These are phyloP conservation scores for Rhinocladiella mackenziei DNA, from an alignment of 2,329 filamentous ascomycete species.

Conservation along the genomic window DNA sequence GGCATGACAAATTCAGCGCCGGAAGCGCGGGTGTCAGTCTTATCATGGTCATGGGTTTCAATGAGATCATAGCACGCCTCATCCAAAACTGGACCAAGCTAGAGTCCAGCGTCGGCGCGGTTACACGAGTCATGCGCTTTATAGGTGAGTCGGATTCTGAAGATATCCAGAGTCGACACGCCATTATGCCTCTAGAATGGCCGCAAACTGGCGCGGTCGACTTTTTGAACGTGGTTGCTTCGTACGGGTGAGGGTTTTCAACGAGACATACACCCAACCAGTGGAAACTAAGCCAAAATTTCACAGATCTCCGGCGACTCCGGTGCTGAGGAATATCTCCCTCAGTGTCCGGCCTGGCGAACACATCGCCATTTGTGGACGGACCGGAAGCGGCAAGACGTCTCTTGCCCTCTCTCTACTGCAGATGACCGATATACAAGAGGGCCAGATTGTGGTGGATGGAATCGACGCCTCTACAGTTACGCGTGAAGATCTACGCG, in stretches of 20 bases:
- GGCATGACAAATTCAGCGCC: slow-evolving; percentile 42
- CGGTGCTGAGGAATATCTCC: slow-evolving; percentile 31
- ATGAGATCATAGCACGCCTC: slow-evolving; percentile 49
- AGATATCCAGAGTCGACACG: slow-evolving; percentile 29
- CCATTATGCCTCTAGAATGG: too few relatives aligned
- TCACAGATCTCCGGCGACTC: too few relatives aligned
- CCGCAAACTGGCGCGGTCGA: slow-evolving; percentile 27
- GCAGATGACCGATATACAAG: slow-evolving; percentile 31
- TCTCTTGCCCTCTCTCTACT: slow-evolving; percentile 31
- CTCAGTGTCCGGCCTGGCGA: slow-evolving; percentile 31
- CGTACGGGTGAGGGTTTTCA: slow-evolving; percentile 15
- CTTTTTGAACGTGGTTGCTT: slow-evolving; percentile 25
- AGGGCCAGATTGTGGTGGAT: slow-evolving; percentile 30
- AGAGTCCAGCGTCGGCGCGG: slow-evolving; percentile 56
- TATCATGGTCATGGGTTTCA: slow-evolving; percentile 53
- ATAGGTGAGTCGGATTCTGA: slow-evolving; percentile 44
- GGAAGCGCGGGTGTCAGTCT: slow-evolving; percentile 53
- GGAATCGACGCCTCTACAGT: slow-evolving; percentile 28
- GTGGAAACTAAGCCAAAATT: not conserved
- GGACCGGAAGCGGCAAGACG: slow-evolving; percentile 35
- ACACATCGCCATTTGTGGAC: slow-evolving; percentile 37
- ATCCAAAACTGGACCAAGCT: slow-evolving; percentile 54
- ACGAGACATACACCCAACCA: not conserved
- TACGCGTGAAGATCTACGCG: slow-evolving; percentile 26
- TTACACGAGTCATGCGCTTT: slow-evolving; percentile 55